Percentiles rank a stretch among this genome's conserved stretches.
Evolutionary conservation across 441 rosid genomes (phyloP).

Genomic region (Aleurites moluccanus): DNA sequence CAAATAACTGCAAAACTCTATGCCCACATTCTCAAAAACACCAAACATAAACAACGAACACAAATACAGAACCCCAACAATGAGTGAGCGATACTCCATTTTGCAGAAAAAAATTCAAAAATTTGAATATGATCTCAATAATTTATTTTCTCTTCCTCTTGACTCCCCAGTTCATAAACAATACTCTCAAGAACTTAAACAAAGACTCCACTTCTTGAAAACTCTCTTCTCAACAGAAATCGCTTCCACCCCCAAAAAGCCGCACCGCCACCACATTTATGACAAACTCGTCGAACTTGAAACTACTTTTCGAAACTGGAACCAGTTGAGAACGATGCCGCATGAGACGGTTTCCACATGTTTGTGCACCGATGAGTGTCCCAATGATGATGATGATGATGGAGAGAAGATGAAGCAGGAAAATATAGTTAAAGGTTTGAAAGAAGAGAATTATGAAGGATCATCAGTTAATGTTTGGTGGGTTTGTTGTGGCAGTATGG

Average conservation of each 20-base stretch:
- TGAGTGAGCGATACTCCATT: conserved; percentile 33
- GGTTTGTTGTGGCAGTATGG: conserved; percentile 23
- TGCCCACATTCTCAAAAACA: background rate
- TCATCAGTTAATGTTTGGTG: conserved; percentile 12
- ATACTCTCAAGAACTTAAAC: conserved; percentile 36
- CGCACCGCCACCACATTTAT: conserved; percentile 33
- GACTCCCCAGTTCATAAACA: conserved; percentile 17
- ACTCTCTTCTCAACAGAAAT: conserved; percentile 54
- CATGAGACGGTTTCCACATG: conserved; percentile 31
- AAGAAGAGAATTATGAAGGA: background rate
- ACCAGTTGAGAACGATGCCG: background rate
- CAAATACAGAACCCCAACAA: background rate
- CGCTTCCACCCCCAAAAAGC: conserved; percentile 33
- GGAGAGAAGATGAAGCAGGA: background rate
- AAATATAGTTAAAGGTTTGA: background rate
- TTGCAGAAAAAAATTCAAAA: conserved; percentile 56
- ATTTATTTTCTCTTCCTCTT: conserved; percentile 24
- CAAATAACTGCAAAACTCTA: background rate
- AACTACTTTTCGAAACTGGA: conserved; percentile 32
- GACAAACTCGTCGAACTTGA: conserved; percentile 35
- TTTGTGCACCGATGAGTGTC: conserved; percentile 42
- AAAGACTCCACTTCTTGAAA: conserved; percentile 43
- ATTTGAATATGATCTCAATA: conserved; percentile 37
- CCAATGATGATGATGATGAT: conserved; percentile 23
- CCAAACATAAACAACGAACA: background rate